A percentile compares a stretch with the other conserved stretches of the same genome.
These are phyloP conservation scores for Vitis hybrid DNA, from an alignment of 177 flowering plant genomes.

Conservation along the genomic window DNA sequence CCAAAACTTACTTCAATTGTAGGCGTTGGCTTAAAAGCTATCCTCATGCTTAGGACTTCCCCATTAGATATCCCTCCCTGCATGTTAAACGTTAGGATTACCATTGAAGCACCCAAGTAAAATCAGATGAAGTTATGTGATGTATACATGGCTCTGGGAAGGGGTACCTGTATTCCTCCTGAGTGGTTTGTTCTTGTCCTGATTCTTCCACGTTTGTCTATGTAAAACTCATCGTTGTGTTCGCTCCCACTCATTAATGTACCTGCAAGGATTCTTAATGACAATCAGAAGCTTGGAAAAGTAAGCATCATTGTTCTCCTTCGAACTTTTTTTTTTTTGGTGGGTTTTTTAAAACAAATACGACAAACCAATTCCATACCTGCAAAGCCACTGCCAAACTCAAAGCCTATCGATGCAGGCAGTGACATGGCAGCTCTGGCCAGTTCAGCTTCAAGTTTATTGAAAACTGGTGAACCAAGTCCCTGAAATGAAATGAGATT, in stretches of 20 bases:
- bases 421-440: conserved; percentile 85
- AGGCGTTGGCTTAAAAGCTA: conserved; percentile 96
- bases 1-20: conserved; percentile 65
- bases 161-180: conserved; percentile 90
- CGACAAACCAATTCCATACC: conserved; percentile 38
- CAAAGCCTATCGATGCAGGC: conserved; percentile 95
- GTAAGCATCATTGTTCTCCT: too few species aligned
- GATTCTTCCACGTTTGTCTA: conserved; percentile 66
- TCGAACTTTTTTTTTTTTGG: too few species aligned
- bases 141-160: background rate
- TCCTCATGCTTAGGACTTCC: conserved; percentile 80
- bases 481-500: conserved; percentile 48
- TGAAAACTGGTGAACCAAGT: conserved; percentile 97
- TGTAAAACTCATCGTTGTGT: conserved; percentile 91
- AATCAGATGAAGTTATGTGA: background rate
- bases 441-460: conserved; percentile 96
- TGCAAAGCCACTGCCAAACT: conserved; percentile 95
- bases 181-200: conserved; percentile 96
- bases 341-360: background rate
- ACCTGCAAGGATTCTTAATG: conserved; percentile 41
- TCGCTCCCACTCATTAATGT: conserved; percentile 93
- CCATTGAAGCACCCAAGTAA: too few species aligned
- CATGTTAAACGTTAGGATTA: background rate
- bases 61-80: conserved; percentile 99
- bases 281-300: background rate